A percentile compares a stretch with the other conserved stretches of the same genome.
phyloP scores from a whole-genome alignment of 108 stramenopile species.

The Fragilaria crotonensis region DNA sequence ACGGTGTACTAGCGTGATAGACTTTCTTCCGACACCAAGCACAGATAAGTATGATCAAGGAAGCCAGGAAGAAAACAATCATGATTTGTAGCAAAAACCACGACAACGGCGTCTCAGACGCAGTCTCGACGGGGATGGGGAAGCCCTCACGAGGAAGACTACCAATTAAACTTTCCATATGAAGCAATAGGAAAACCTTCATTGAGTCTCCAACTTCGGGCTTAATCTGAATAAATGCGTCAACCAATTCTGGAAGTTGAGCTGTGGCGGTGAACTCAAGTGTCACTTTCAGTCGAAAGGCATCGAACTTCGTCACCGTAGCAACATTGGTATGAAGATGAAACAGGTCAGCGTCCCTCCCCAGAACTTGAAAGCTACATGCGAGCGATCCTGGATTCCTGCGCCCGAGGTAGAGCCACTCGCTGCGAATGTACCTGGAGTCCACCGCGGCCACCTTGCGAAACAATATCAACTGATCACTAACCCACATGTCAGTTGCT shows the following conservation, averaged over 20 bases:
- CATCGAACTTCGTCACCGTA: background rate
- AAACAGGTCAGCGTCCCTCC: background rate
- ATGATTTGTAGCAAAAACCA: no score
- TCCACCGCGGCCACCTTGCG: background rate
- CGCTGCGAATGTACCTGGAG: background rate
- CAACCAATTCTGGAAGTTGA: background rate
- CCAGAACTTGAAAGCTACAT: background rate
- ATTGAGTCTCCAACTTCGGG: background rate
- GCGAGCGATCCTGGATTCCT: background rate
- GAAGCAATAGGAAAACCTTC: background rate
- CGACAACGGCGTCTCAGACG: no score
- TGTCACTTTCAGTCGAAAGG: background rate
- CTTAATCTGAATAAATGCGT: background rate
- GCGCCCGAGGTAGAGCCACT: background rate
- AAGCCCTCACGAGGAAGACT: no score
- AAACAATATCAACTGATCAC: background rate
- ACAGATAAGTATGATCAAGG: no score
- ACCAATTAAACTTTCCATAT: no score
- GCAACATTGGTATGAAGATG: background rate
- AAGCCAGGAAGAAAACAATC: no score
- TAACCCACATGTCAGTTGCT: conserved; percentile 3
- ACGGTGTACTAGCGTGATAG: no score
- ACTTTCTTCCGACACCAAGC: no score
- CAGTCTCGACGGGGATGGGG: no score
- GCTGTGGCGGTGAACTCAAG: background rate